Conservation (phyloP, 495 filamentous ascomycete species). For the Xylaria grammica region DNA sequence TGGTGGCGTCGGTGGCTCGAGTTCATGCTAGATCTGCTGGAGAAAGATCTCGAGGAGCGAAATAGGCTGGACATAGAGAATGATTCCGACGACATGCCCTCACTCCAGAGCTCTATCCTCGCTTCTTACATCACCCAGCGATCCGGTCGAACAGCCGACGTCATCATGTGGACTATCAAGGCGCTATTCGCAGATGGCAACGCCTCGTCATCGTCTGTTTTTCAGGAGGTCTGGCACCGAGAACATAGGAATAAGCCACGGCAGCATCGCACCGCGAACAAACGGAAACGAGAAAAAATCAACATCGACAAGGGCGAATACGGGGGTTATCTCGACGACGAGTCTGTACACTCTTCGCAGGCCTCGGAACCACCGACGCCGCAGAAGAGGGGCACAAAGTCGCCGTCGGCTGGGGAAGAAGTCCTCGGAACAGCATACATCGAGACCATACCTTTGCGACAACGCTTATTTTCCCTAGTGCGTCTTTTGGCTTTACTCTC, state of each 20-base stretch:
- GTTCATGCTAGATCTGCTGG: conserved; percentile 77
- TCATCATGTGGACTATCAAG: conserved; percentile 47
- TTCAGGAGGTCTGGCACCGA: conserved; percentile 55
- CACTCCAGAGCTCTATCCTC: conserved; percentile 43
- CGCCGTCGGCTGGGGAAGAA: conserved; percentile 24
- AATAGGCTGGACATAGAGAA: conserved; percentile 37
- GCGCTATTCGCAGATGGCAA: conserved; percentile 50
- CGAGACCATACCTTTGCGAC: conserved; percentile 65
- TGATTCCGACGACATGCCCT: conserved; percentile 31
- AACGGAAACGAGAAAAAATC: conserved; percentile 53
- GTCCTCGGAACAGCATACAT: conserved; percentile 50
- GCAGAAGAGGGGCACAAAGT: conserved; percentile 32
- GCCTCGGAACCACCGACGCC: conserved; percentile 41
- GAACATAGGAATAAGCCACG: conserved; percentile 45
- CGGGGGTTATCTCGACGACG: conserved; percentile 49
- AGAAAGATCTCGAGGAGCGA: conserved; percentile 74
- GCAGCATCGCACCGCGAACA: conserved; percentile 45
- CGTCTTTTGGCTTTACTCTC: conserved; percentile 9
- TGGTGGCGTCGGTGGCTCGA: conserved; percentile 84
- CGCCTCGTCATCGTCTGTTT: conserved; percentile 40
- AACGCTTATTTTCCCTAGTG: conserved; percentile 61
- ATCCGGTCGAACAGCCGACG: conserved; percentile 44
- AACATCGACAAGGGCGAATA: conserved; percentile 54
- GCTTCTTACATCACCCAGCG: conserved; percentile 37
- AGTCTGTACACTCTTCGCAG: conserved; percentile 36